Percentiles rank a stretch among this genome's conserved stretches.
phyloP scores from a whole-genome alignment of 192 early-diverging fungal genomes.

The Backusella circina region DNA sequence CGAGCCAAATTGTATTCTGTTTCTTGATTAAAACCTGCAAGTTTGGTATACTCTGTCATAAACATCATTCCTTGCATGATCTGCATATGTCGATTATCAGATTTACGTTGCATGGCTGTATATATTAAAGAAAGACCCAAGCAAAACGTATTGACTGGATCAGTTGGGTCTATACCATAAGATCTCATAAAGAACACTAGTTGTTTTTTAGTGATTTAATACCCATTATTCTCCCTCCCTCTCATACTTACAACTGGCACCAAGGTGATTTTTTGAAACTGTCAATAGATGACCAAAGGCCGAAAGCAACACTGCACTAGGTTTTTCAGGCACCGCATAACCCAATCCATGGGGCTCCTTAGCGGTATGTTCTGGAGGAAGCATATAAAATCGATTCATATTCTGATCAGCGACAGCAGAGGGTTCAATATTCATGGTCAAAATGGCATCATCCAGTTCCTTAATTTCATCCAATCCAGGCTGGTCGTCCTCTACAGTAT shows the following conservation, averaged over 20 bases:
- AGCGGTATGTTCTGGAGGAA: background rate
- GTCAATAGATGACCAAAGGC: conserved; percentile 63
- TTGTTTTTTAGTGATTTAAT: background rate
- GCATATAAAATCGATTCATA: background rate
- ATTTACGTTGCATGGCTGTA: conserved; percentile 63
- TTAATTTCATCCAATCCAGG: background rate
- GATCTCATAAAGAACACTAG: conserved; percentile 56
- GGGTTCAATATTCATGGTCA: conserved; percentile 5
- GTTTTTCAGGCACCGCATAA: background rate
- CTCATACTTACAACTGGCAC: conserved; percentile 51
- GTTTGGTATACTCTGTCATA: conserved; percentile 56
- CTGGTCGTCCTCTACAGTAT: background rate
- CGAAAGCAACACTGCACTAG: conserved; percentile 40
- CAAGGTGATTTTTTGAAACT: conserved; percentile 46
- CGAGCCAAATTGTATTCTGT: conserved; percentile 84
- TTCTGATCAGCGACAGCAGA: background rate
- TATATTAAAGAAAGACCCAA: conserved; percentile 62
- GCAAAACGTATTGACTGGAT: conserved; percentile 64
- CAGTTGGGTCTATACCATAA: conserved; percentile 52
- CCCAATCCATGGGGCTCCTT: background rate
- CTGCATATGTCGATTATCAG: conserved; percentile 66
- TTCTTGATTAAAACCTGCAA: conserved; percentile 49
- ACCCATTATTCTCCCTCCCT: background rate
- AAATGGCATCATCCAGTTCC: background rate
- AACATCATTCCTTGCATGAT: conserved; percentile 67